These are phyloP conservation scores for Arthrobotrys iridis DNA, from an alignment of 2,329 filamentous ascomycete species.

Conservation along the genomic window DNA sequence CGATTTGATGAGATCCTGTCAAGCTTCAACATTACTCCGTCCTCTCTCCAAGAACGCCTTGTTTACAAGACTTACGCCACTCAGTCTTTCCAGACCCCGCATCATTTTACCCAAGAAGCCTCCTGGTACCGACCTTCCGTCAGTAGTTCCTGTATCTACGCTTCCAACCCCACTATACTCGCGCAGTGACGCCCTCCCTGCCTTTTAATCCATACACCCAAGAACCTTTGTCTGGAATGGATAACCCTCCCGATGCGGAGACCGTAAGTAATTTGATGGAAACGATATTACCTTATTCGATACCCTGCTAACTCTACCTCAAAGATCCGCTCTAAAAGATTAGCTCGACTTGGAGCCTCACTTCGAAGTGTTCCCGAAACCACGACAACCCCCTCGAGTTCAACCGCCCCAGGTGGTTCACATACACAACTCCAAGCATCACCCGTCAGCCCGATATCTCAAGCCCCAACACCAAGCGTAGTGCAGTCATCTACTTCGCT, in stretches of 20 bases:
- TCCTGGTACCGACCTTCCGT: too few relatives aligned
- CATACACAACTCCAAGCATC: not conserved
- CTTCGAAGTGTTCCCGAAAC: not conserved
- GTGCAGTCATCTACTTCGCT: conserved; percentile 7
- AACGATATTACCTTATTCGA: not conserved
- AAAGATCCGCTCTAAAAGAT: conserved; percentile 44
- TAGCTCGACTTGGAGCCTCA: conserved; percentile 39
- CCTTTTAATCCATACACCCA: not conserved
- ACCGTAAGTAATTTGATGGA: not conserved
- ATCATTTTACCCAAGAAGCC: too few relatives aligned
- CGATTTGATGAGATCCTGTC: too few relatives aligned
- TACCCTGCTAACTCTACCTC: not conserved
- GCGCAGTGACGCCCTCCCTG: not conserved
- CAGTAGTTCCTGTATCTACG: too few relatives aligned
- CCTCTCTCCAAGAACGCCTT: too few relatives aligned
- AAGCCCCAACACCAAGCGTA: not conserved
- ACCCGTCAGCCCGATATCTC: not conserved
- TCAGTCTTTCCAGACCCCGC: too few relatives aligned
- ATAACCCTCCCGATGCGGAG: conserved; percentile 40
- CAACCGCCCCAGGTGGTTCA: not conserved
- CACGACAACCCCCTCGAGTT: not conserved
- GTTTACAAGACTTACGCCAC: too few relatives aligned
- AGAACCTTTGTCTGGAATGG: conserved; percentile 10
- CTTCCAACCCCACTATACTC: not conserved
- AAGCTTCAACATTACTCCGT: too few relatives aligned